Base-by-base conservation (phyloP, 1,284 basidiomycete species). In the Ceratobasidium theobromae region DNA sequence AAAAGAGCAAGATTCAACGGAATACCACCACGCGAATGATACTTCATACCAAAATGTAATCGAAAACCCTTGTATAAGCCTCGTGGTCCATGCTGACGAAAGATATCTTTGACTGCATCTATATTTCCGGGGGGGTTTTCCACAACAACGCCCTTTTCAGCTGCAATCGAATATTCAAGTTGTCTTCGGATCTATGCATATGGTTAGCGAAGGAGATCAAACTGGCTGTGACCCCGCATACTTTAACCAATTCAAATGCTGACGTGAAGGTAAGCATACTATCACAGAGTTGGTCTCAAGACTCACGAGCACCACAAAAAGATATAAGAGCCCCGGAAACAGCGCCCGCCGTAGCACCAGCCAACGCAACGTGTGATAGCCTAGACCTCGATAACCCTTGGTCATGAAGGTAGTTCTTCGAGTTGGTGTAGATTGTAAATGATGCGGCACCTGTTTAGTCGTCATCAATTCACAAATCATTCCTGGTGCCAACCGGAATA, bases 241-340 rank as follows among this genome's bases (percentile, higher is more conserved):
- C 93, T 82, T 98, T 98, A 72, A 98, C 93, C 45, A 98, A 86
- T 76, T 98, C 95, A 72, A 98, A 98, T 32, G 95, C 89, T 89
- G 49, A 52, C 65, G 60, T 43, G 28, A 65, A 55, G 9, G 69
- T 70, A 6, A 66, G 30, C n/a, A 58, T 49, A 16, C 35, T 6
- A 48, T 11, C 21, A 32, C 27, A 55, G 40, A 40, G 3, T 30
- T 38, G 23, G 43, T 45, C 35, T 69, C 64, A 51, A 62, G 65
- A 55, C 89, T 79, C 75, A 91, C 89, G 93, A 70, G 91, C 87
- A 79, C 90, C 92, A 66, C 84, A 84, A 73, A 90, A 87, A 4
- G 88, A 90, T 68, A 95, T 93, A 64, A 93, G 76, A 4, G 91
- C 85, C 4, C 93, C 92, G 27, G 90, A 89, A 75, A 91, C 83